Evolutionary conservation across 2,329 filamentous ascomycete species (phyloP).

Genomic region (Piedraia hortae): DNA sequence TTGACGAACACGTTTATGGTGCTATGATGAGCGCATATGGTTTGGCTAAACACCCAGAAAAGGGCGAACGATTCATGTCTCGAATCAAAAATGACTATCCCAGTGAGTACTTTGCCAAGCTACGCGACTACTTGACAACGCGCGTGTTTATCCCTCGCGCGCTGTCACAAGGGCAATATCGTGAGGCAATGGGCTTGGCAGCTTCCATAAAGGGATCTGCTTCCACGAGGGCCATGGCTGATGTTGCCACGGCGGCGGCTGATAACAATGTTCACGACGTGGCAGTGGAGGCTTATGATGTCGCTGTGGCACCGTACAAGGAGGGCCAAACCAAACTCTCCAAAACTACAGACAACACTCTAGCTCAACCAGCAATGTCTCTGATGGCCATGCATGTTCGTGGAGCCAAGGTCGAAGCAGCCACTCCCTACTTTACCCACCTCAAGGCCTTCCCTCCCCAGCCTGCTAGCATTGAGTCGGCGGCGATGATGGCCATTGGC

Average conservation of each 20-base stretch:
- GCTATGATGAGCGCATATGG: constrained; percentile 79
- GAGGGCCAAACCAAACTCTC: too few relatives aligned
- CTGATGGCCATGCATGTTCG: constrained; percentile 71
- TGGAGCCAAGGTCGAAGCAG: constrained; percentile 47
- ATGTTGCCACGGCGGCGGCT: constrained; percentile 50
- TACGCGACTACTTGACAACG: constrained; percentile 45
- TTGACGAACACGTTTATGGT: constrained; percentile 68
- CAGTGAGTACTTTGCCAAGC: constrained; percentile 15
- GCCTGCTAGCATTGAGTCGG: constrained; percentile 53
- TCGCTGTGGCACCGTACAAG: too few relatives aligned
- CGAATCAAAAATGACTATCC: constrained; percentile 38
- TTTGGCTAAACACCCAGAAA: constrained; percentile 49
- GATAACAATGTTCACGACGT: constrained; percentile 45
- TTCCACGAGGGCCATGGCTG: constrained; percentile 36
- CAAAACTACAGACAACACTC: constrained; percentile 21
- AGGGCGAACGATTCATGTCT: constrained; percentile 61
- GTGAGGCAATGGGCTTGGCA: constrained; percentile 48
- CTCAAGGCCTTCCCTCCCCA: constrained; percentile 34
- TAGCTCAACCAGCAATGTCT: constrained; percentile 37
- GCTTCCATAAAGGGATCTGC: constrained; percentile 29
- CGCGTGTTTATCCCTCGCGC: constrained; percentile 58
- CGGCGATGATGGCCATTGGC: constrained; percentile 71
- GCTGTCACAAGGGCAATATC: constrained; percentile 39
- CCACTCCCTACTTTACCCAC: constrained; percentile 55
- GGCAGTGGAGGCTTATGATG: constrained; percentile 30